Conservation (phyloP, 371 early-diverging fungal species). For the Zychaea mexicana region DNA sequence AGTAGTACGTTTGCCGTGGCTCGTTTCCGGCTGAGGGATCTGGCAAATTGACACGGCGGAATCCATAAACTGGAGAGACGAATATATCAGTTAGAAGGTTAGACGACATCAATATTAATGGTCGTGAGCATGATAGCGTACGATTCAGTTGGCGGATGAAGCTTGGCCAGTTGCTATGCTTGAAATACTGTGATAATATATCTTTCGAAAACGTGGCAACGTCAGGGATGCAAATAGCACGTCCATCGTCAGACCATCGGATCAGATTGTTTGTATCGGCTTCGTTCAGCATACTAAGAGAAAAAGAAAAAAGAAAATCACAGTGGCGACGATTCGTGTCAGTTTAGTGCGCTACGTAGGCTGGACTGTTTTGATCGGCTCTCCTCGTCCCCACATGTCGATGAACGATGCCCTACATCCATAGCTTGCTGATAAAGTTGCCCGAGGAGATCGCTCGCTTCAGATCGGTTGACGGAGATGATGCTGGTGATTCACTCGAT, state of each 20-base stretch:
- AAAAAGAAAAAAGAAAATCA: too few species aligned
- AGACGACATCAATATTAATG: too few species aligned
- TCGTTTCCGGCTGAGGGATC: neutral
- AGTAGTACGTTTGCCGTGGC: neutral
- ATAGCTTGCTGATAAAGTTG: neutral
- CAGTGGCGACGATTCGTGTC: too few species aligned
- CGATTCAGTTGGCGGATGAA: constrained; percentile 11
- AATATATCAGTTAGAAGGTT: too few species aligned
- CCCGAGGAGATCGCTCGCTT: neutral
- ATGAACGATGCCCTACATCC: neutral
- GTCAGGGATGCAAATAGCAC: constrained; percentile 62
- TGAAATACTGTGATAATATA: constrained; percentile 8
- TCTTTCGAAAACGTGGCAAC: constrained; percentile 31
- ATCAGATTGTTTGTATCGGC: neutral
- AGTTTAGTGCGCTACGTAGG: too few species aligned
- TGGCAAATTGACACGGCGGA: neutral
- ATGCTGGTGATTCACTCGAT: neutral
- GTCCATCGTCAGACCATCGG: constrained; percentile 34
- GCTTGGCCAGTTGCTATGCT: constrained; percentile 10
- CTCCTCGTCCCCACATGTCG: neutral
- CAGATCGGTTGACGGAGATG: neutral
- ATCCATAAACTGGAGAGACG: constrained; percentile 2
- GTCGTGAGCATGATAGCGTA: neutral
- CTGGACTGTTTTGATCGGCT: neutral
- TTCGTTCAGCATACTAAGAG: constrained; percentile 8